These are phyloP conservation scores for Naganishia sp. DNA, from an alignment of 1,284 basidiomycete genomes.

Conservation along the genomic window DNA sequence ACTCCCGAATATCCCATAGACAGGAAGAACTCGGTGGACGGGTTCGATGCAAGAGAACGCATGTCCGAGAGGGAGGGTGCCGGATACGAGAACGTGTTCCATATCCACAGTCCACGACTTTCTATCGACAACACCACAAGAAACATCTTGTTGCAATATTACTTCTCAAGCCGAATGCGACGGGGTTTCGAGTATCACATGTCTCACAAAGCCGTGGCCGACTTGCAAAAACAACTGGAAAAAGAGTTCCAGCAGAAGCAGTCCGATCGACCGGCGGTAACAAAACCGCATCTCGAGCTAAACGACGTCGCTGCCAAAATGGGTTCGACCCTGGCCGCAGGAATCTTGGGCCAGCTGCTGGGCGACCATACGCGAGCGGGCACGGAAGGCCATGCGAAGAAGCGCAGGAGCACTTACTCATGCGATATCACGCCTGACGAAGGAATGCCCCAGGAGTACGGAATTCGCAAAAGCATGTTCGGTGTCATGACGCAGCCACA, in stretches of 20 bases:
- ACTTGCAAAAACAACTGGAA: conserved; percentile 10
- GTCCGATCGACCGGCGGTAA: background rate
- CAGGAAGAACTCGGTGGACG: conserved; percentile 23
- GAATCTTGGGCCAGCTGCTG: conserved; percentile 21
- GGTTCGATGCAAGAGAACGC: conserved; percentile 29
- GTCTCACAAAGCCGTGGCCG: conserved; percentile 62
- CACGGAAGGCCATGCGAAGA: background rate
- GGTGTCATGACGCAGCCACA: conserved; percentile 89
- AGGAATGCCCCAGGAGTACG: conserved; percentile 50
- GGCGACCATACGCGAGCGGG: conserved; percentile 5
- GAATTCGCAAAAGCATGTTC: conserved; percentile 66
- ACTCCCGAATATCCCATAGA: conserved; percentile 25
- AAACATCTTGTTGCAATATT: conserved; percentile 85
- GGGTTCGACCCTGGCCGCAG: conserved; percentile 12
- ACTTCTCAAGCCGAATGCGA: conserved; percentile 75
- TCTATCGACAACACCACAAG: conserved; percentile 77
- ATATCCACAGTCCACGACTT: conserved; percentile 83
- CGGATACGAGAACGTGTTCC: conserved; percentile 86
- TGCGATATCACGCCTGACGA: conserved; percentile 30
- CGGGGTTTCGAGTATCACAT: conserved; percentile 81
- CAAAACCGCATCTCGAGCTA: conserved; percentile 19
- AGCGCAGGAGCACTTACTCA: background rate
- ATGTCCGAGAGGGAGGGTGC: conserved; percentile 69
- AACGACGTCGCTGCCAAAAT: conserved; percentile 14
- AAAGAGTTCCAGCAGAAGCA: background rate